Conservation (phyloP, 345 rosid species). For the Diplotaxis tenuifolia region DNA sequence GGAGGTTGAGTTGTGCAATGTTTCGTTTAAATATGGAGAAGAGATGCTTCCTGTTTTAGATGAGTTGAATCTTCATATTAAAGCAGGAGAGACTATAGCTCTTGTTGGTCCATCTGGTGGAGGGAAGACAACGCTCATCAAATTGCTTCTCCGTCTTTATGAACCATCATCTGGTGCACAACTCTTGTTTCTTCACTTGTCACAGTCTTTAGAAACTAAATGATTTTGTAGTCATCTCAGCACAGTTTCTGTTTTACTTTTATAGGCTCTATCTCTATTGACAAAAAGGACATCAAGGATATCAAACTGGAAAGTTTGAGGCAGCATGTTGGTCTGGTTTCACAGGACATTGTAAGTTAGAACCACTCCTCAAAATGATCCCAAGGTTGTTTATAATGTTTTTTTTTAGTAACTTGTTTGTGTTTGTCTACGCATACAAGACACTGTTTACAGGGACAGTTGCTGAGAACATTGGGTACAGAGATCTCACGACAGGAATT, state of each 20-base stretch:
- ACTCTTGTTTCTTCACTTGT: constrained; percentile 6
- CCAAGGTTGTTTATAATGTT: constrained; percentile 7
- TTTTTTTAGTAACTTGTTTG: constrained; percentile 19
- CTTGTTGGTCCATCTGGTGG: constrained; percentile 96
- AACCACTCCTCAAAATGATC: not conserved
- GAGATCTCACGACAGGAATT: constrained; percentile 58
- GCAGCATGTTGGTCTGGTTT: constrained; percentile 83
- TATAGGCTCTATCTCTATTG: constrained; percentile 66
- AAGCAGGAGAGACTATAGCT: constrained; percentile 93
- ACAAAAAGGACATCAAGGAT: constrained; percentile 57
- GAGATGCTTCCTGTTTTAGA: constrained; percentile 58
- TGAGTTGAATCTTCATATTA: constrained; percentile 67
- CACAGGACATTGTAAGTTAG: constrained; percentile 88
- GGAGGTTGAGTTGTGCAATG: constrained; percentile 62
- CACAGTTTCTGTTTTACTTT: not conserved
- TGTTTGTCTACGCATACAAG: constrained; percentile 38
- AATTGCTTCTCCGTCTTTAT: constrained; percentile 91
- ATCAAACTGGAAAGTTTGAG: constrained; percentile 70
- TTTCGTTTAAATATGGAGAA: constrained; percentile 70
- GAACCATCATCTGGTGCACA: constrained; percentile 68
- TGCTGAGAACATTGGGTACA: constrained; percentile 90
- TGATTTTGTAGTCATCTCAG: not conserved
- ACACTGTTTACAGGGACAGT: constrained; percentile 90
- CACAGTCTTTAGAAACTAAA: constrained; percentile 17
- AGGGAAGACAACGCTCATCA: constrained; percentile 91